Evolutionary conservation across 2,329 filamentous ascomycete species (phyloP), one percentile per base, ranked within the genome.

Genomic region (Arachnopeziza araneosa): DNA sequence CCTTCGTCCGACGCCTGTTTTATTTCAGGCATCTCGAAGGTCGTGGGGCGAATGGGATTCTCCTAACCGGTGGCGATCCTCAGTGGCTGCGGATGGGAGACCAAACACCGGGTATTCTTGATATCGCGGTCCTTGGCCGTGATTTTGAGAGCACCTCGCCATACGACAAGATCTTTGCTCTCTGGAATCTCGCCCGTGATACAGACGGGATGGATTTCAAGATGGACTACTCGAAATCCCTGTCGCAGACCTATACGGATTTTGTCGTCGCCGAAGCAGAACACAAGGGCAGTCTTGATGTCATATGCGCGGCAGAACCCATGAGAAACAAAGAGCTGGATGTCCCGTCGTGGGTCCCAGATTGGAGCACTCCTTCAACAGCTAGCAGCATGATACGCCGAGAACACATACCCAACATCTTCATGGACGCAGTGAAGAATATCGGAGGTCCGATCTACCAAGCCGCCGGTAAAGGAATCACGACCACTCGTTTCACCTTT

Each of bases 141-240:
- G 60, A 62, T n/a, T 62, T 62, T 30, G 49, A 59, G 17, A 59
- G 57, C 22, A 57, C 60, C 10, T 52, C 55, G 10, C 54, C 57
- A 9, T 53, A 62, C 24, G 60, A 62, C 49, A 62, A 62, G 21
- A 49, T 59, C 8, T 62, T 62, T 24, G 54, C 60, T 22, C 44
- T 62, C 12, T 36, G 52, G 30, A 59, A 62, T 44, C 14, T 62
- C 24, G 60, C 60, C 17, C 51, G 54, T 12, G 60, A 62, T 52
- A 52, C 51, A 1, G 36, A 62, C 19, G 32, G 49, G 4, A 54
- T 59, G 24, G 50, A 55, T 4, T 62, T 59, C 12, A 52, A 36
- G 2, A 48, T 48, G 8, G 57, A 59, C 36, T 57, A 62, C 19
- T 56, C 48, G 10, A 59, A 55, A 10, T 24, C 36, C 10, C 24